Conservation (phyloP, 495 filamentous ascomycete species). For the Tuber melanosporum region DNA sequence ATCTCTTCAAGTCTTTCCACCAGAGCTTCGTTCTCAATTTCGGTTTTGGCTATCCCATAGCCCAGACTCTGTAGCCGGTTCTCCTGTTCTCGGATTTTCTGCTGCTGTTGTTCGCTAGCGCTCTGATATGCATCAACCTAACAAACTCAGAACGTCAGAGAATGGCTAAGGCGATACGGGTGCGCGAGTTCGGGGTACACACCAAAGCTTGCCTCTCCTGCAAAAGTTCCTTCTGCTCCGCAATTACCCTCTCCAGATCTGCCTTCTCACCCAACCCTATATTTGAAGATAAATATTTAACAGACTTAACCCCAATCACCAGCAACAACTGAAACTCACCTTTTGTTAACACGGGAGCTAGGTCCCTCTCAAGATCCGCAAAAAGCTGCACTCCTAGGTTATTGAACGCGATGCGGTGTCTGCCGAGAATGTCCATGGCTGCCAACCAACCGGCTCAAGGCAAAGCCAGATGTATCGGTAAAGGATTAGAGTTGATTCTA, state of each 20-base stretch:
- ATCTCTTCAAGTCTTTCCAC: neutral
- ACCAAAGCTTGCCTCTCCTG: constrained; percentile 15
- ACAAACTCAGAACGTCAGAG: neutral
- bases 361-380: constrained; percentile 26
- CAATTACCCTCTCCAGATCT: constrained; percentile 16
- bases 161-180: neutral
- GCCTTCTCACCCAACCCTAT: constrained; percentile 24
- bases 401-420: constrained; percentile 30
- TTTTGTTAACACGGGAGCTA: constrained; percentile 14
- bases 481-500: neutral
- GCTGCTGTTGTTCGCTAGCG: constrained; percentile 16
- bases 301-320: neutral
- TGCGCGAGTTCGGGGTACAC: neutral
- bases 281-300: constrained; percentile 5
- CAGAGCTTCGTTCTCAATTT: constrained; percentile 19
- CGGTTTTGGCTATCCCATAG: constrained; percentile 17
- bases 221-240: constrained; percentile 21
- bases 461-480: neutral
- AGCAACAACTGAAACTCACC: constrained; percentile 7
- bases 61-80: constrained; percentile 18
- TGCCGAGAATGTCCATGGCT: constrained; percentile 26
- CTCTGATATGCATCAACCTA: constrained; percentile 9
- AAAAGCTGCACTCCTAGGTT: constrained; percentile 30
- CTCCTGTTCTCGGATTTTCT: constrained; percentile 27
- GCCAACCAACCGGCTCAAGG: neutral